phyloP scores from a whole-genome alignment of 345 rosid genomes.

The Citrus sinensis region DNA sequence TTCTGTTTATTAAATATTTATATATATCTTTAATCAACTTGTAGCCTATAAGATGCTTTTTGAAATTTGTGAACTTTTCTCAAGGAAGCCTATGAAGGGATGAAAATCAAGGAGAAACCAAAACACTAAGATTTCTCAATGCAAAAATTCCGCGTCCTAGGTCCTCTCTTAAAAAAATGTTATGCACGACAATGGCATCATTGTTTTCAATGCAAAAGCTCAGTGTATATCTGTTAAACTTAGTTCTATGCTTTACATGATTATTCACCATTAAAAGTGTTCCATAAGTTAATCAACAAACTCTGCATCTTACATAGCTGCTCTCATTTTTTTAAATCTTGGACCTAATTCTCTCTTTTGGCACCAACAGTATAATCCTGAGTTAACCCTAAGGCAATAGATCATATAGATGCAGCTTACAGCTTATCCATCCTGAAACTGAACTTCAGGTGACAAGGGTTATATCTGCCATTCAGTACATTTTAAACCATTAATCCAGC shows the following conservation, averaged over 20 bases:
- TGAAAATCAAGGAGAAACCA: constrained; percentile 3
- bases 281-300: background rate
- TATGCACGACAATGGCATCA: background rate
- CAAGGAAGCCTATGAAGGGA: background rate
- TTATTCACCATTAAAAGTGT: background rate
- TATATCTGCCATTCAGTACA: background rate
- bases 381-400: background rate
- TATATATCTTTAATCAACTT: background rate
- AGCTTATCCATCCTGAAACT: background rate
- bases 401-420: background rate
- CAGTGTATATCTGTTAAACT: background rate
- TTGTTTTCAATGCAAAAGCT: background rate
- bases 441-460: background rate
- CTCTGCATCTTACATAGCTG: background rate
- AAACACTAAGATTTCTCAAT: background rate
- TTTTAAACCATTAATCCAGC: background rate
- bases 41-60: background rate
- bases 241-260: background rate
- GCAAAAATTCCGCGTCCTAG: background rate
- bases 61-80: background rate
- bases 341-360: background rate
- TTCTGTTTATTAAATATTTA: background rate
- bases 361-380: background rate
- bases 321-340: too few species aligned
- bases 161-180: background rate